phyloP scores from a whole-genome alignment of 768 basidiomycete genomes.

The Grammothele lineata region DNA sequence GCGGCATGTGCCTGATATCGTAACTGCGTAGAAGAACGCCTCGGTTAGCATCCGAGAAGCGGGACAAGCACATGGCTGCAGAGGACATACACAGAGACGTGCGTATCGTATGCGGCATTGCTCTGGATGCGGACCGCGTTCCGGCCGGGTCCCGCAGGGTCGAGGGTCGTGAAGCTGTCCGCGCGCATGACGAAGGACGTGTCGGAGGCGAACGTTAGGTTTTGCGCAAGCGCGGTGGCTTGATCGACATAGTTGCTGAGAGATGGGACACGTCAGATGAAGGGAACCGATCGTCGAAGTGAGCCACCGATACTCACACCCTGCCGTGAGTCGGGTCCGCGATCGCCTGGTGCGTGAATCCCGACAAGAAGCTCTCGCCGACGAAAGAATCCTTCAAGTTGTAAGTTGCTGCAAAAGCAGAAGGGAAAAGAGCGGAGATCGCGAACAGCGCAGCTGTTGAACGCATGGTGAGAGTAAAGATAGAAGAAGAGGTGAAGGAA shows the following conservation, averaged over 20 bases:
- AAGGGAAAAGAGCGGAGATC: slow-evolving; percentile 15
- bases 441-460: slow-evolving; percentile 14
- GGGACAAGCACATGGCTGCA: slow-evolving; percentile 22
- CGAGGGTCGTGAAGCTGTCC: slow-evolving; percentile 45
- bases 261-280: too few species aligned
- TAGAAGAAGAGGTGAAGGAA: not conserved
- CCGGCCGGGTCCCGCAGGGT: slow-evolving; percentile 46
- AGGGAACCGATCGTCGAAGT: not conserved
- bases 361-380: slow-evolving; percentile 38
- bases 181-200: slow-evolving; percentile 53
- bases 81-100: slow-evolving; percentile 34
- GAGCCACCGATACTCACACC: slow-evolving; percentile 41
- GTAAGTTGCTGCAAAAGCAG: slow-evolving; percentile 21
- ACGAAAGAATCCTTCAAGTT: slow-evolving; percentile 18
- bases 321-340: slow-evolving; percentile 65
- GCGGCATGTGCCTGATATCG: slow-evolving; percentile 56
- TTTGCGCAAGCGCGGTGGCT: slow-evolving; percentile 45
- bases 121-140: slow-evolving; percentile 55
- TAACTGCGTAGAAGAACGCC: slow-evolving; percentile 23
- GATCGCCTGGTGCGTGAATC: slow-evolving; percentile 45
- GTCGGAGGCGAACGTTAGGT: slow-evolving; percentile 54
- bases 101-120: slow-evolving; percentile 46
- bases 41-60: slow-evolving; percentile 12
- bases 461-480: slow-evolving; percentile 11
- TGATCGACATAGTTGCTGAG: slow-evolving; percentile 42